Evolutionary conservation across 2,329 filamentous ascomycete species (phyloP), one percentile per base, ranked within the genome.

Genomic region (Mollisiaceae sp.): DNA sequence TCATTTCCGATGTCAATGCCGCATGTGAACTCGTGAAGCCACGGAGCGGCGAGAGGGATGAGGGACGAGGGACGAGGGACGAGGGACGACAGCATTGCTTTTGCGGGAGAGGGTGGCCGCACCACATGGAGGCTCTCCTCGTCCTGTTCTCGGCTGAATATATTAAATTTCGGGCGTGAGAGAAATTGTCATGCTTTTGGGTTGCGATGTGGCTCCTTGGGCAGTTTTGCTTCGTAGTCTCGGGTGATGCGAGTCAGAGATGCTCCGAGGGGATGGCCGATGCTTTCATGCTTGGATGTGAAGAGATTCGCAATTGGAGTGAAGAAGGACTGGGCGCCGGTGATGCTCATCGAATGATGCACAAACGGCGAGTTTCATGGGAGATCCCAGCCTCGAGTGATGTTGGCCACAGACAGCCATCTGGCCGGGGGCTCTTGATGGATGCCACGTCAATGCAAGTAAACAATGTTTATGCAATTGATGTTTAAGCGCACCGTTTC

Each of bases 1-100:
- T 79, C 77, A 57, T 78, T 70, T 79, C 77, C 77, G 76, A 69
- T 66, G 66, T 78, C 68, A 75, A 79, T 78, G 77, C 77, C 57
- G 47, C 45, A 20, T 14, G 35, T 12, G 20, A 35, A n/a, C n/a
- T n/a, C n/a, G n/a, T n/a, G n/a, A n/a, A n/a, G n/a, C n/a, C n/a
- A n/a, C n/a, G n/a, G n/a, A n/a, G n/a, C n/a, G n/a, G n/a, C n/a
- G n/a, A n/a, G n/a, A 45, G 35, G 55, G 60, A 32, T 6, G 24
- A 35, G 22, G 50, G 27, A 36, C 32, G 47, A 60, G n/a, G n/a
- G n/a, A n/a, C n/a, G n/a, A 45, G 35, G 55, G 60, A 32, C 27
- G 24, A 35, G 22, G 50, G 27, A 36, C 32, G 47, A 60, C 45
- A 22, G 56, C 36, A 54, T 50, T 54, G 58, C 20, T 50, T 35